Evolutionary conservation across 1,284 basidiomycete genomes (phyloP), one percentile per base, ranked within the genome.

Genomic region (Microstroma glucosiphilum): DNA sequence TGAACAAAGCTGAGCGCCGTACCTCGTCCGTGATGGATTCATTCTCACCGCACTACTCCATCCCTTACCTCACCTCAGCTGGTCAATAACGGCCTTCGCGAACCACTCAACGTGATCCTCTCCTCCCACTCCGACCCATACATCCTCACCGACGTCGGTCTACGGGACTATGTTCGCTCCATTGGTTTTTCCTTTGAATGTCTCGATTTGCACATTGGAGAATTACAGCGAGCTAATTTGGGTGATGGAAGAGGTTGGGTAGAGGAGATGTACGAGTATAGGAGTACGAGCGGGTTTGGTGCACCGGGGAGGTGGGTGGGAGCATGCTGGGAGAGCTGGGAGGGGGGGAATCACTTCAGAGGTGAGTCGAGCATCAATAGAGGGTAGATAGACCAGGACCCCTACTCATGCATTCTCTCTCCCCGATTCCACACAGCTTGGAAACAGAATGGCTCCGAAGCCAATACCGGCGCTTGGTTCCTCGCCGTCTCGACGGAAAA

Each of bases 101-200:
- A 96, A 81, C 93, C 92, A 2, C 81, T 96, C 61, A 96, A 97
- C 70, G 83, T 85, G 60, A 91, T 96, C 75, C 81, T 96, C 40
- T 88, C 89, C n/a, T 88, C 84, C 25, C 83, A 87, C 53, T 94
- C 91, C 1, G 89, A 92, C 71, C 69, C 82, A 0, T 82, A 80
- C 2, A 87, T 96, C 0, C 83, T 96, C 49, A 84, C 85, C 15
- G 85, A 89, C 70, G 80, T 82, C 23, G 92, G 92, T 0, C 81
- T 93, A 61, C 83, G 86, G 49, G 92, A 92, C 76, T 94, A 89
- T 80, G 87, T 84, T 73, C 81, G 85, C 85, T 86, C 67, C 15
- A 54, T 54, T 19, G 83, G 84, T 7, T 91, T 89, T 78, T 84
- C 85, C 4, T 84, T 86, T 26, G 90, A 93, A 81, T 94, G 92